Conservation (phyloP, 441 rosid genomes). For the Syzygium malaccense region DNA sequence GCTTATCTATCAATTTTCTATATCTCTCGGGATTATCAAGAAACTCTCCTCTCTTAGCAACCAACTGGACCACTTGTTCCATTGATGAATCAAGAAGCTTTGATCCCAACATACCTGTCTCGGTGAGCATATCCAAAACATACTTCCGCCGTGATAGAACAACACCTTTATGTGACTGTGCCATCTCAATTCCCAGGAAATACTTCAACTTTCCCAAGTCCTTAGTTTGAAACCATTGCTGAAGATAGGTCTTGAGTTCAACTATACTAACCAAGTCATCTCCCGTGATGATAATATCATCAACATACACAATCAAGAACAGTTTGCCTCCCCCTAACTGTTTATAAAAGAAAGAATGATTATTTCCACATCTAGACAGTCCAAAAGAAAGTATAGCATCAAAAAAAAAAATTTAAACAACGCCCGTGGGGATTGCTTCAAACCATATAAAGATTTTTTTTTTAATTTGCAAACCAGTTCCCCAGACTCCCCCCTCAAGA, state of each 20-base stretch:
- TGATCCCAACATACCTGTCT: not conserved
- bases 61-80: not conserved
- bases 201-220: not conserved
- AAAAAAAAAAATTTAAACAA: not conserved
- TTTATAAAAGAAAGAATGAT: not conserved
- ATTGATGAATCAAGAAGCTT: not conserved
- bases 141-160: not conserved
- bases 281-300: no score
- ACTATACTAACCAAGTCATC: no score
- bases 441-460: not conserved
- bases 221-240: not conserved
- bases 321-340: no score
- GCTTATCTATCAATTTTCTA: not conserved
- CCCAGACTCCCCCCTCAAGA: not conserved
- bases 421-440: not conserved
- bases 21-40: not conserved
- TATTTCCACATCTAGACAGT: not conserved
- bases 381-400: not conserved
- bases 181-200: not conserved
- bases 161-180: not conserved
- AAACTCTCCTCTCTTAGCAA: not conserved
- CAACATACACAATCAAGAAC: no score
- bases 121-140: not conserved
- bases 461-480: not conserved
- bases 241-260: no score